Evolutionary conservation across 1,284 basidiomycete species (phyloP), one percentile per base, ranked within the genome.

Genomic region (Cerrena zonata): DNA sequence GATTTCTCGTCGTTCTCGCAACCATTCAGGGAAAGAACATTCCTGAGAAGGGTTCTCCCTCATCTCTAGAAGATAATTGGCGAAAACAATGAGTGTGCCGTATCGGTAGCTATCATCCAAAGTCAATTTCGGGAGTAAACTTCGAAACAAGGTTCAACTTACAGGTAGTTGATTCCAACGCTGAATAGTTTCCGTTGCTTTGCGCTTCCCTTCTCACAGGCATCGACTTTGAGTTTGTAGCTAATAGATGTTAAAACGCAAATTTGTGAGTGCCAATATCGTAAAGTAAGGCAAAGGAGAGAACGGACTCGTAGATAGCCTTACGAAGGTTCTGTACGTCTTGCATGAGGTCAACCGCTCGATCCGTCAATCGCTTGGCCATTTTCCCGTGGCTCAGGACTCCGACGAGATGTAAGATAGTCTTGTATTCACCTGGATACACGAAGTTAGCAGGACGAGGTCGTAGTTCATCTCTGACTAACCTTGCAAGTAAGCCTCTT

Each of bases 241-340:
- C 91, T 94, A 57, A 12, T 46, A 27, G 43, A 38, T 49, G 46
- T 39, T n/a, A n/a, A n/a, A n/a, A n/a, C n/a, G n/a, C n/a, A n/a
- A n/a, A n/a, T n/a, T n/a, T n/a, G n/a, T n/a, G n/a, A n/a, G n/a
- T n/a, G n/a, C n/a, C n/a, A n/a, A n/a, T n/a, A n/a, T n/a, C n/a
- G n/a, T n/a, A n/a, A n/a, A n/a, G n/a, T n/a, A n/a, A n/a, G n/a
- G n/a, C n/a, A n/a, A n/a, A n/a, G n/a, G n/a, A n/a, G 15, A 23
- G 27, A 10, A 63, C 78, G 65, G 57, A 93, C 91, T 94, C 90
- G 62, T 93, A 95, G 42, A 96, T 88, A 0, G 93, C 89, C 65
- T 89, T 91, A 41, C 94, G 82, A 40, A 97, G 72, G 63, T 97
- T 97, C 67, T 97, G 94, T 0, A 97, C 93, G 56, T 93, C 92